Percentiles rank a stretch among this genome's conserved stretches.
Conservation (phyloP, 2,329 filamentous ascomycete species). For the Lecanicillium sp. region DNA sequence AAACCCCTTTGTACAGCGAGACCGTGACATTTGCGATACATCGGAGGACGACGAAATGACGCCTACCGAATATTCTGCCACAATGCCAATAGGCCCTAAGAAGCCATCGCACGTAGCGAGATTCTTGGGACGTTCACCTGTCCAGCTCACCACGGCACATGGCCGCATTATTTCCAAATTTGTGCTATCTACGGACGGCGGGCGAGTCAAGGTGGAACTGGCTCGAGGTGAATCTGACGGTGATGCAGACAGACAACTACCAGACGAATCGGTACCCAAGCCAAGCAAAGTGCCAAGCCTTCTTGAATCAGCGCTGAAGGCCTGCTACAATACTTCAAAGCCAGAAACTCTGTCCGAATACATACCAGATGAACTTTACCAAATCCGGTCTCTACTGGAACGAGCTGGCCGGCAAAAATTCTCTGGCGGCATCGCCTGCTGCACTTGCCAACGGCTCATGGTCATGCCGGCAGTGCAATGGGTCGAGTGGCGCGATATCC, state of each 20-base stretch:
- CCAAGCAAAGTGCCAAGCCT: slow-evolving; percentile 37
- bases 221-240: slow-evolving; percentile 1
- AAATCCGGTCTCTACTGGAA: slow-evolving; percentile 31
- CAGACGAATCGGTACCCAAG: slow-evolving; percentile 1
- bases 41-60: slow-evolving; percentile 8
- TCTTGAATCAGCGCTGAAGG: slow-evolving; percentile 40
- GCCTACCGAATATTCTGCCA: slow-evolving; percentile 6
- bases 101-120: slow-evolving; percentile 4
- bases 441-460: slow-evolving; percentile 39
- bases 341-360: slow-evolving; percentile 33
- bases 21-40: slow-evolving; percentile 11
- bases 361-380: slow-evolving; percentile 31
- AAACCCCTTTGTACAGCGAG: slow-evolving; percentile 50
- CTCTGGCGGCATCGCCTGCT: slow-evolving; percentile 41
- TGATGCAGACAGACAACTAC: slow-evolving; percentile 5
- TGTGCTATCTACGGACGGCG: background rate
- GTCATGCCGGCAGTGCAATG: slow-evolving; percentile 47
- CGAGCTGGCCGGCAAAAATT: slow-evolving; percentile 32
- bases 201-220: slow-evolving; percentile 12
- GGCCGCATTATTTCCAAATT: slow-evolving; percentile 5
- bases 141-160: slow-evolving; percentile 7
- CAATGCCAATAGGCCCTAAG: background rate
- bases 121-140: slow-evolving; percentile 5
- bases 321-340: slow-evolving; percentile 34
- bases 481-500: slow-evolving; percentile 52